A percentile compares a stretch with the other conserved stretches of the same genome.
These are phyloP conservation scores for Lithocarpus polystachyus DNA, from an alignment of 306 rosid species.

Conservation along the genomic window DNA sequence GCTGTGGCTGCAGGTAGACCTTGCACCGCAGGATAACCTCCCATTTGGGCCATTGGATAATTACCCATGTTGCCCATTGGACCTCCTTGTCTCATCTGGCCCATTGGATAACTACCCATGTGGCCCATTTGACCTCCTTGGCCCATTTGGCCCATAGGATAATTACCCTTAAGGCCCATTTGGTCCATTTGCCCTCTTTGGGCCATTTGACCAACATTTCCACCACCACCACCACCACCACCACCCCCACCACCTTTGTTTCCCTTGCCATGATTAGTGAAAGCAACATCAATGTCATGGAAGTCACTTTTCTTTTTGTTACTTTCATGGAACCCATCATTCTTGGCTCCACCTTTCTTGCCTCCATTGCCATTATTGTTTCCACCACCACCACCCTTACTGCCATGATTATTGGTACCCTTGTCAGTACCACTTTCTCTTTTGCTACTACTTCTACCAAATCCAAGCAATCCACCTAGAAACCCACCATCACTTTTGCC, in stretches of 20 bases:
- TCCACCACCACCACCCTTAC: slow-evolving; percentile 35
- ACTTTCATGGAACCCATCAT: slow-evolving; percentile 20
- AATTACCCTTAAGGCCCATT: slow-evolving; percentile 40
- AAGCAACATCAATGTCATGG: slow-evolving; percentile 43
- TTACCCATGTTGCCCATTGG: slow-evolving; percentile 34
- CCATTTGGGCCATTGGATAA: slow-evolving; percentile 44
- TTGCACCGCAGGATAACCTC: slow-evolving; percentile 69
- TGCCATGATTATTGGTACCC: slow-evolving; percentile 29
- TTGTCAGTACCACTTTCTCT: slow-evolving; percentile 32
- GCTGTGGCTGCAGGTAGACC: slow-evolving; percentile 67
- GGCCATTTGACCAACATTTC: slow-evolving; percentile 9
- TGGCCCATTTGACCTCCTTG: slow-evolving; percentile 34
- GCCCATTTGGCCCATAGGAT: slow-evolving; percentile 30
- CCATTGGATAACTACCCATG: slow-evolving; percentile 40
- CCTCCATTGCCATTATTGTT: slow-evolving; percentile 39
- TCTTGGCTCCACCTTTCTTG: slow-evolving; percentile 41
- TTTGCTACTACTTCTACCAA: slow-evolving; percentile 55
- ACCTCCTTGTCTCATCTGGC: slow-evolving; percentile 27
- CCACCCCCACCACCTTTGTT: slow-evolving; percentile 30
- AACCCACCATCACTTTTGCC: slow-evolving; percentile 43
- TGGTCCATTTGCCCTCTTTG: slow-evolving; percentile 25
- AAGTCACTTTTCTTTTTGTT: slow-evolving; percentile 42
- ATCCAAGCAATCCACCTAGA: slow-evolving; percentile 41
- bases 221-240: slow-evolving; percentile 15
- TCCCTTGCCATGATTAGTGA: slow-evolving; percentile 39